Conservation (phyloP, 2,329 filamentous ascomycete species). For the Neofusicoccum sp. region DNA sequence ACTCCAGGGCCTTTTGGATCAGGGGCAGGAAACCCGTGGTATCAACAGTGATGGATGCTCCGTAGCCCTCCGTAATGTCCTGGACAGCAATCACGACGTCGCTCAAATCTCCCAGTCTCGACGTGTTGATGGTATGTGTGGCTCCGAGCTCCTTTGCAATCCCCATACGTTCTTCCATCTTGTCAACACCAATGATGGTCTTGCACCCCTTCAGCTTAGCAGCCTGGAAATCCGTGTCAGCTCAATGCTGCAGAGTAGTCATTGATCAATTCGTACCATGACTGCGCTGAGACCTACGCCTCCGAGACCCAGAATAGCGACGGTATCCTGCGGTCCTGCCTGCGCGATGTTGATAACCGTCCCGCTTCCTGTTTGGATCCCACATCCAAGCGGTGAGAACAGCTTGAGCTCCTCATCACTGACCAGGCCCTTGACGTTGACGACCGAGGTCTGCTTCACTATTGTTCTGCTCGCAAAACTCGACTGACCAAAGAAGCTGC, state of each 20-base stretch:
- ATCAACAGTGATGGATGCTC: constrained; percentile 48
- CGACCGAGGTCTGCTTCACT: constrained; percentile 39
- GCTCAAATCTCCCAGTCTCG: constrained; percentile 1
- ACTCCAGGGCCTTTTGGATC: constrained; percentile 42
- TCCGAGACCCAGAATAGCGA: constrained; percentile 46
- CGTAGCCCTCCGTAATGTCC: constrained; percentile 30
- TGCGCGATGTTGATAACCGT: constrained; percentile 34
- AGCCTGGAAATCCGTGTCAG: constrained; percentile 29
- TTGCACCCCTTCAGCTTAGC: constrained; percentile 42
- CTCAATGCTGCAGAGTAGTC: neutral
- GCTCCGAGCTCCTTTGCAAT: constrained; percentile 39
- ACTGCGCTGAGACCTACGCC: constrained; percentile 49
- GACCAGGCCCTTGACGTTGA: constrained; percentile 43
- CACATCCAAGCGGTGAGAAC: constrained; percentile 48
- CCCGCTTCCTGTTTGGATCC: constrained; percentile 47
- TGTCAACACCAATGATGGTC: constrained; percentile 41
- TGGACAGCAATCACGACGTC: constrained; percentile 34
- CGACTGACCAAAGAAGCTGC: constrained; percentile 50
- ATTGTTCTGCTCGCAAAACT: constrained; percentile 44
- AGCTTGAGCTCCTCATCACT: constrained; percentile 40
- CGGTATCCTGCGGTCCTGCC: constrained; percentile 34
- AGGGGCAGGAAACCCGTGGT: constrained; percentile 46
- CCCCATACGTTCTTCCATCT: constrained; percentile 32
- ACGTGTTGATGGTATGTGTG: constrained; percentile 40
- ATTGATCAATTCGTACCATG: constrained; percentile 30